These are phyloP conservation scores for Flaveria linearis DNA, from an alignment of 129 eudicot species.

Conservation along the genomic window DNA sequence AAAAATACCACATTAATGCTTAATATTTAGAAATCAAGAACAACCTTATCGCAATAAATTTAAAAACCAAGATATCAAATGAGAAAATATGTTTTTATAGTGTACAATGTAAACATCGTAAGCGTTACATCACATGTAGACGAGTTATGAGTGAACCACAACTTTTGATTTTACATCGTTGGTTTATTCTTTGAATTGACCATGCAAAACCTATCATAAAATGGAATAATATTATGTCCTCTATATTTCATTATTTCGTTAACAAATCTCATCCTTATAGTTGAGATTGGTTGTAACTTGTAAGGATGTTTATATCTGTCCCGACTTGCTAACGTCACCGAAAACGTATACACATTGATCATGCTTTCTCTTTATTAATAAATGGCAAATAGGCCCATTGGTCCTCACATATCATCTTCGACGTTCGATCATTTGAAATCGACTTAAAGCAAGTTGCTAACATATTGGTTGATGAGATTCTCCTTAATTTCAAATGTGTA, in stretches of 20 bases:
- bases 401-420: constrained; percentile 5
- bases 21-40: neutral
- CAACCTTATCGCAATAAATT: neutral
- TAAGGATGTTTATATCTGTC: neutral
- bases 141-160: neutral
- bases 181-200: neutral
- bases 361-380: neutral
- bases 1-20: no score
- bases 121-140: neutral
- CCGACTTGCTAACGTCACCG: neutral
- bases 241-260: neutral
- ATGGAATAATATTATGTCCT: neutral
- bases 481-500: neutral
- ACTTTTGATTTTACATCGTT: constrained; percentile 1
- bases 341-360: neutral
- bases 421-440: neutral
- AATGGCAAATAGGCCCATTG: neutral
- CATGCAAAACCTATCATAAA: neutral
- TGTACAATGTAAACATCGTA: neutral
- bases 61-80: neutral
- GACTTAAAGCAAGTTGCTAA: neutral
- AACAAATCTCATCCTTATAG: neutral
- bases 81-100: neutral
- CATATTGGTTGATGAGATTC: neutral
- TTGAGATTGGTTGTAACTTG: neutral